Conservation (phyloP, 2,329 filamentous ascomycete species). For the Rhynchosporium agropyri region DNA sequence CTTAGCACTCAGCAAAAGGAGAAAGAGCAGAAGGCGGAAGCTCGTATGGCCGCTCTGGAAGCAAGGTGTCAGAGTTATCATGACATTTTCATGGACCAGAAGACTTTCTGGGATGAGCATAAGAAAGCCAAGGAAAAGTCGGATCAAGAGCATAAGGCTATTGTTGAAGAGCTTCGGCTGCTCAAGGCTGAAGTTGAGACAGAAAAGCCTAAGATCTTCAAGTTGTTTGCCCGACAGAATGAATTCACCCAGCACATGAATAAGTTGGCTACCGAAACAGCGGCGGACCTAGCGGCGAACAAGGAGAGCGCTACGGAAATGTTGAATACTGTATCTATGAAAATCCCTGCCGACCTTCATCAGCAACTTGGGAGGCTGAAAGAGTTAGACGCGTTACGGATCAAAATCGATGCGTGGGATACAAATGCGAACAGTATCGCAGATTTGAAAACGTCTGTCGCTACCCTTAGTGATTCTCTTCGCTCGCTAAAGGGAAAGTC, state of each 20-base stretch:
- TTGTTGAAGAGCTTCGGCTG: not conserved
- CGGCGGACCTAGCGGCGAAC: not conserved
- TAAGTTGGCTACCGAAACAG: not conserved
- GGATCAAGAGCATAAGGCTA: not conserved
- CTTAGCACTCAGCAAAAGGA: constrained; percentile 7
- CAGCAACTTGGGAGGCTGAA: not conserved
- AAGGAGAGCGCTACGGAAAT: not conserved
- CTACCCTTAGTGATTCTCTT: not conserved
- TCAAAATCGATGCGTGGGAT: not conserved
- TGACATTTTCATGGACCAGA: constrained; percentile 16
- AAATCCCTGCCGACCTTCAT: not conserved
- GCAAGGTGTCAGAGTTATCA: constrained; percentile 19
- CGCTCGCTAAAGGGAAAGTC: not conserved
- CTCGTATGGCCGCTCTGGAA: constrained; percentile 17
- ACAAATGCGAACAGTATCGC: not conserved
- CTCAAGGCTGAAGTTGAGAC: not conserved
- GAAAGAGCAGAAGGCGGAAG: constrained; percentile 10
- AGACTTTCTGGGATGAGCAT: not conserved
- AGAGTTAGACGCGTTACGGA: not conserved
- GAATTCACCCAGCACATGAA: not conserved
- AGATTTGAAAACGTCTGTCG: not conserved
- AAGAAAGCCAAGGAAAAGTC: not conserved
- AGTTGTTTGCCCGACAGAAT: not conserved
- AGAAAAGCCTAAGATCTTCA: not conserved
- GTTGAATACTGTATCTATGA: not conserved